Conservation (phyloP, 768 basidiomycete genomes). For the Boletus fagicola region DNA sequence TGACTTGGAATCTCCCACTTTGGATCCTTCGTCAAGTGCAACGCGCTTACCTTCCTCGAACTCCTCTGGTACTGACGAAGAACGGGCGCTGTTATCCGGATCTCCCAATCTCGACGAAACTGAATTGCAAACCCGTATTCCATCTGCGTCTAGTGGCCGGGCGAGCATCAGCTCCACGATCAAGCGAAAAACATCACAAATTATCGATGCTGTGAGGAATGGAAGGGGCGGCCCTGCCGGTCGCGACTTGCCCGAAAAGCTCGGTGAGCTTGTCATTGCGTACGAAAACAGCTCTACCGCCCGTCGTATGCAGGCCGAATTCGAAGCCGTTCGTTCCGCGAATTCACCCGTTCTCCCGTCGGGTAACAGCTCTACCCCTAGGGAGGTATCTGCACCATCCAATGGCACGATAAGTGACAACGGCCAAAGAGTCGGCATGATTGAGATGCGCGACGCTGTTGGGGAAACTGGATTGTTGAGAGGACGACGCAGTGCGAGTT, state of each 20-base stretch:
- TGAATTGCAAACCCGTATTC: slow-evolving; percentile 45
- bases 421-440: slow-evolving; percentile 33
- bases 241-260: slow-evolving; percentile 49
- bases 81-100: slow-evolving; percentile 53
- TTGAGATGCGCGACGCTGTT: slow-evolving; percentile 61
- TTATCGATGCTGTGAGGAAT: slow-evolving; percentile 56
- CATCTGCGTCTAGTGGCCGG: slow-evolving; percentile 31
- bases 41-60: slow-evolving; percentile 37
- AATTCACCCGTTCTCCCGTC: slow-evolving; percentile 3
- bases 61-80: slow-evolving; percentile 60
- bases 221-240: slow-evolving; percentile 31
- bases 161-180: slow-evolving; percentile 53
- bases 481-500: slow-evolving; percentile 78
- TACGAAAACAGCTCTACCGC: slow-evolving; percentile 71
- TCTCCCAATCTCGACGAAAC: slow-evolving; percentile 46
- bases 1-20: slow-evolving; percentile 37
- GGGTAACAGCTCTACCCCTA: neutral
- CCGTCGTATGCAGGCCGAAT: slow-evolving; percentile 58
- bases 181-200: slow-evolving; percentile 70
- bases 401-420: slow-evolving; percentile 26
- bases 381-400: slow-evolving; percentile 14
- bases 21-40: slow-evolving; percentile 21
- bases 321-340: slow-evolving; percentile 40
- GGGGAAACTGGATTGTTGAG: slow-evolving; percentile 66
- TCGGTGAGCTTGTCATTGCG: slow-evolving; percentile 69